A percentile compares a stretch with the other conserved stretches of the same genome.
Evolutionary conservation across 305 asterid genomes (phyloP).

Genomic region (Solanum hybrid): DNA sequence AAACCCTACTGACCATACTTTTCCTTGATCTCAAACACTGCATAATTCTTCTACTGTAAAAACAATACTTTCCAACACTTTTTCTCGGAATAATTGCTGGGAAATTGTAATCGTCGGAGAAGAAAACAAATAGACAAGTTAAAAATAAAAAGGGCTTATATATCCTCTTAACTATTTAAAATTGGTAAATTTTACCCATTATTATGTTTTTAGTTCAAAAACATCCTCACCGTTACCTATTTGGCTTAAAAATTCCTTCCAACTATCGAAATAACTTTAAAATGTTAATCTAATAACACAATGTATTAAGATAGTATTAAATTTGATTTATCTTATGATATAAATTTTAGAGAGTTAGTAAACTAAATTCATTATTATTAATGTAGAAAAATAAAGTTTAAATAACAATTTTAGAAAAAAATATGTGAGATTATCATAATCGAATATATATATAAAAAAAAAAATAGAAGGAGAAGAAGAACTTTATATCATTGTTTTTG

Average conservation of each 20-base stretch:
- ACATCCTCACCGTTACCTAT: not conserved
- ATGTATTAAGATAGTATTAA: no score
- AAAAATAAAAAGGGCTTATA: not conserved
- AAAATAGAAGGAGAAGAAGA: no score
- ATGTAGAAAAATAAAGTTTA: not conserved
- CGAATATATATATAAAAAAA: no score
- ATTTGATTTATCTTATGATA: not conserved
- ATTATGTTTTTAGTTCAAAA: not conserved
- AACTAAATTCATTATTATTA: no score
- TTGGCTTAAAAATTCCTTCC: not conserved
- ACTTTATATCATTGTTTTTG: not conserved
- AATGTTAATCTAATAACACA: no score
- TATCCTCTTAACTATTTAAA: not conserved
- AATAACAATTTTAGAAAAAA: no score
- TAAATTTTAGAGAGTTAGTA: not conserved
- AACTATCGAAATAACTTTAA: not conserved
- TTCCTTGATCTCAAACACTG: not conserved
- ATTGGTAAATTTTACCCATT: not conserved
- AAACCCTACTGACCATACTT: not conserved
- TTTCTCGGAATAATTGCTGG: not conserved
- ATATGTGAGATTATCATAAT: no score
- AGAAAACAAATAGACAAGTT: not conserved
- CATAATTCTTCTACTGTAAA: not conserved
- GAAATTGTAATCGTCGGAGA: not conserved
- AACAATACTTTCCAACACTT: not conserved